Evolutionary conservation across 257 asterid species (phyloP).

Genomic region (Solanum lycopersicoides): DNA sequence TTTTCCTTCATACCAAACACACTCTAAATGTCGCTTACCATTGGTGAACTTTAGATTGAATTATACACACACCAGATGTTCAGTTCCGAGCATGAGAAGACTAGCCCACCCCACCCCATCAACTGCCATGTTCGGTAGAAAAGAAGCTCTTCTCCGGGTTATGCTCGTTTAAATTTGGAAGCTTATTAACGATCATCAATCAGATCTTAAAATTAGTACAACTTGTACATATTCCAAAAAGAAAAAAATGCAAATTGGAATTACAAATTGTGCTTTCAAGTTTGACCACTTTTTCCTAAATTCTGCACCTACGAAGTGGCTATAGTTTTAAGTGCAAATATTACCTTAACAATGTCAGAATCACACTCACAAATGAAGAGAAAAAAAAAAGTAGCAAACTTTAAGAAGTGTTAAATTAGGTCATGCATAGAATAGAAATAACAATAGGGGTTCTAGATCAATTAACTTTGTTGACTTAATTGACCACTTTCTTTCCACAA

Average conservation of each 20-base stretch:
- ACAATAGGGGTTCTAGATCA: not conserved
- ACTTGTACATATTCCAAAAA: not conserved
- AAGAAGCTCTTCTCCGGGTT: not conserved
- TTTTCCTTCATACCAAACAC: too few species aligned
- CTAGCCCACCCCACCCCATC: not conserved
- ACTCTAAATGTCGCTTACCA: not conserved
- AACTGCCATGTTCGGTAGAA: not conserved
- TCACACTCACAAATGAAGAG: not conserved
- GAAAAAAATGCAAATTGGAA: not conserved
- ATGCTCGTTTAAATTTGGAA: not conserved
- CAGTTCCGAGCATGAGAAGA: not conserved
- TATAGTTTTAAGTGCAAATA: not conserved
- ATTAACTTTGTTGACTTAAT: not conserved
- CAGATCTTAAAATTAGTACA: not conserved
- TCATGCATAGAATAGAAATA: not conserved
- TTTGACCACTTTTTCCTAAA: not conserved
- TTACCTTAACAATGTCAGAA: not conserved
- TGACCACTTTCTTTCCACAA: not conserved
- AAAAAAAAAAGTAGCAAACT: not conserved
- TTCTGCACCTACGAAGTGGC: not conserved
- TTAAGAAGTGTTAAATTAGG: not conserved
- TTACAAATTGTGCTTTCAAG: not conserved
- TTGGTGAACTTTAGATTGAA: not conserved
- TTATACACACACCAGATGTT: not conserved
- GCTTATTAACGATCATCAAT: not conserved